A percentile compares a stretch with the other conserved stretches of the same genome.
phyloP scores from a whole-genome alignment of 2,329 filamentous ascomycete genomes.

The Colletotrichum paranaense region DNA sequence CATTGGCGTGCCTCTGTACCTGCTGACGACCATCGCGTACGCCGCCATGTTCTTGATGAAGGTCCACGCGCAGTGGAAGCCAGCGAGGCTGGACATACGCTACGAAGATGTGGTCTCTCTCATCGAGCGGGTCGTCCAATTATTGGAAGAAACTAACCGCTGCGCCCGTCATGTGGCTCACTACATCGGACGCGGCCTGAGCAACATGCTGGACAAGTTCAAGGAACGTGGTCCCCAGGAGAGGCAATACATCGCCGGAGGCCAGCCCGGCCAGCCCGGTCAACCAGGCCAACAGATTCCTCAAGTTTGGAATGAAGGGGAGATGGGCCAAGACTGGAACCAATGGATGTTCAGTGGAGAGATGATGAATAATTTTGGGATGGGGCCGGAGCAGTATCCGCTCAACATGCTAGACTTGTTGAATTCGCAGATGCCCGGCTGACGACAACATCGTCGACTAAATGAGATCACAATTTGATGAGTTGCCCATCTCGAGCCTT shows the following conservation, averaged over 20 bases:
- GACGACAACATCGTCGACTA: slow-evolving; percentile 1
- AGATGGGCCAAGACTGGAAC: slow-evolving; percentile 38
- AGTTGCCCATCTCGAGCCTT: neutral
- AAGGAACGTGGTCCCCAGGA: slow-evolving; percentile 37
- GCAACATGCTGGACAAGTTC: slow-evolving; percentile 44
- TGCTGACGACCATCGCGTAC: slow-evolving; percentile 47
- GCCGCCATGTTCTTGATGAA: slow-evolving; percentile 48
- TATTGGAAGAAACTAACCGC: slow-evolving; percentile 40
- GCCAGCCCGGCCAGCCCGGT: neutral
- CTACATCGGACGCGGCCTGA: slow-evolving; percentile 44
- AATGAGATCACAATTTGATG: slow-evolving; percentile 6
- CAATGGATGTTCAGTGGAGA: slow-evolving; percentile 42
- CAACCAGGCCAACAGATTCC: slow-evolving; percentile 4
- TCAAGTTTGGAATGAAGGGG: slow-evolving; percentile 19
- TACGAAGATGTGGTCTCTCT: slow-evolving; percentile 45
- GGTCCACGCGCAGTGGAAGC: slow-evolving; percentile 44
- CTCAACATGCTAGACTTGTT: slow-evolving; percentile 41
- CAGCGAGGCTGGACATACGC: slow-evolving; percentile 41
- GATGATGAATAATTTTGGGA: slow-evolving; percentile 36
- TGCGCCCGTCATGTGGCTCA: slow-evolving; percentile 44
- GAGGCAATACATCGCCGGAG: neutral
- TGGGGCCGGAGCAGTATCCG: slow-evolving; percentile 37
- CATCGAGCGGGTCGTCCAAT: slow-evolving; percentile 40
- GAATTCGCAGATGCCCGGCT: slow-evolving; percentile 43
- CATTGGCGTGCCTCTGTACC: slow-evolving; percentile 46